phyloP scores from a whole-genome alignment of 1,284 basidiomycete genomes.

The Tilletia setariae region DNA sequence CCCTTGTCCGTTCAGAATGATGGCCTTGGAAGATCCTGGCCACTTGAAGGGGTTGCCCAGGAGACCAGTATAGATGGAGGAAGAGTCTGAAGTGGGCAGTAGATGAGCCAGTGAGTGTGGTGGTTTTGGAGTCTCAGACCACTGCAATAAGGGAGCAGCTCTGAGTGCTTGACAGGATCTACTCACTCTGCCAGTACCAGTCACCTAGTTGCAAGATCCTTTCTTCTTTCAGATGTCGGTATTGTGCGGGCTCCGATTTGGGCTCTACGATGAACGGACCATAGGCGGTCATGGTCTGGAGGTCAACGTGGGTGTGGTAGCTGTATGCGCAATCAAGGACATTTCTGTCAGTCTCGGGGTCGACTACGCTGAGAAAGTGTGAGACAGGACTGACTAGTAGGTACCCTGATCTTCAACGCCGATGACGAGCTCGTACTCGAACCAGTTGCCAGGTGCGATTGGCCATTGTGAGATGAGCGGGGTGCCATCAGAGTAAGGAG shows the following conservation, averaged over 20 bases:
- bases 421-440: slow-evolving; percentile 31
- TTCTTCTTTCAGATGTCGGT: neutral
- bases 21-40: slow-evolving; percentile 32
- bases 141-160: neutral
- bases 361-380: too few relatives aligned
- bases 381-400: neutral
- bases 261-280: slow-evolving; percentile 41
- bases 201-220: neutral
- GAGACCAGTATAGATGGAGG: slow-evolving; percentile 24
- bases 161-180: neutral
- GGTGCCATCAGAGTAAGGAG: slow-evolving; percentile 44
- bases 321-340: slow-evolving; percentile 19
- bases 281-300: slow-evolving; percentile 37
- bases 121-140: neutral
- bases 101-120: neutral
- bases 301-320: slow-evolving; percentile 43
- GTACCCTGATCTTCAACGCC: slow-evolving; percentile 20
- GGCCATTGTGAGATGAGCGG: slow-evolving; percentile 41
- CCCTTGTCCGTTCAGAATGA: slow-evolving; percentile 37
- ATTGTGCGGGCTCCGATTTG: neutral
- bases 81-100: neutral
- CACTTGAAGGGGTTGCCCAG: slow-evolving; percentile 35
- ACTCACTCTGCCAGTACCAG: slow-evolving; percentile 13
- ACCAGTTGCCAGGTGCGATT: slow-evolving; percentile 26
- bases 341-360: too few relatives aligned